Evolutionary conservation across 2,329 filamentous ascomycete species (phyloP).

Genomic region (Akanthomyces muscarius): DNA sequence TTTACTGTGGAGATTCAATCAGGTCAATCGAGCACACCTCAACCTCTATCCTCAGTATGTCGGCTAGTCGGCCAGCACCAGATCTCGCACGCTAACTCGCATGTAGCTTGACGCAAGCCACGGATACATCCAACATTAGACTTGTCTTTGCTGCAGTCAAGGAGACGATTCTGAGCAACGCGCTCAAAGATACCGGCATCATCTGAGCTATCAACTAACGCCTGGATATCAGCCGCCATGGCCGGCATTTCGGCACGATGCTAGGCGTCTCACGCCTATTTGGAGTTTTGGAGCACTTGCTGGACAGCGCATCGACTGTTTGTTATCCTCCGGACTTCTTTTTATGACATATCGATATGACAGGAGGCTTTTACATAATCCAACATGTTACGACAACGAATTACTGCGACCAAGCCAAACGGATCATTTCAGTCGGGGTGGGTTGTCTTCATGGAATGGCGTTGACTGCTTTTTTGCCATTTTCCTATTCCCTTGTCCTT

Average conservation of each 20-base stretch:
- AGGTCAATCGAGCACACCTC: conserved; percentile 92
- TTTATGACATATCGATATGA: conserved; percentile 16
- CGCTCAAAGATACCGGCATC: conserved; percentile 95
- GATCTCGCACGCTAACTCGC: conserved; percentile 19
- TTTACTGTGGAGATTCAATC: conserved; percentile 95
- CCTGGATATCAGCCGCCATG: neutral
- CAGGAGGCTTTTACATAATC: conserved; percentile 15
- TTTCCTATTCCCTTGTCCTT: neutral
- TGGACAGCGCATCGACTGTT: conserved; percentile 8
- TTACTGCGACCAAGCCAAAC: neutral
- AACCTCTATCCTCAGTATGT: conserved; percentile 96
- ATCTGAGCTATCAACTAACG: conserved; percentile 50
- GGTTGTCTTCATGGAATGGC: conserved; percentile 14
- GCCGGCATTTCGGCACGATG: neutral
- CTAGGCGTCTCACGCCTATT: neutral
- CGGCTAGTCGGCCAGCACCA: neutral
- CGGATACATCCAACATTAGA: conserved; percentile 96
- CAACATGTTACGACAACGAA: conserved; percentile 14
- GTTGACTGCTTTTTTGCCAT: conserved; percentile 7
- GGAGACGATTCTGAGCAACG: conserved; percentile 97
- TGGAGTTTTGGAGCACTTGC: conserved; percentile 16
- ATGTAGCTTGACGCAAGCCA: conserved; percentile 88
- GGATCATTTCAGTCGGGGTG: neutral
- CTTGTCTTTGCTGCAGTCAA: conserved; percentile 98
- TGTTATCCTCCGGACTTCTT: neutral